Base-by-base conservation (phyloP, 305 asterid genomes). In the Ajuga reptans region DNA sequence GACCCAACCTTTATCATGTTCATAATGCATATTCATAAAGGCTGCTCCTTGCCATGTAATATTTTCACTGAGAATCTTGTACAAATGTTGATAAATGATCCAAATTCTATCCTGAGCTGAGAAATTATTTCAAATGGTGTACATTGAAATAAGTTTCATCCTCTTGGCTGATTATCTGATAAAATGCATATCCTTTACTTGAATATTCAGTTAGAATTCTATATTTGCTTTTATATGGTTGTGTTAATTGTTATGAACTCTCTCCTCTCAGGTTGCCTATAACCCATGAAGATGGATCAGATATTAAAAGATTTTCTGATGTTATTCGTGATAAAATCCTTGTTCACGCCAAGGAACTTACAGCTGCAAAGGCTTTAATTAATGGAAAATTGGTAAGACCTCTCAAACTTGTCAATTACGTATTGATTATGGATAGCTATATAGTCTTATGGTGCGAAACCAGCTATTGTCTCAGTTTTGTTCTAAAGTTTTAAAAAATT, bases 311-410 rank as follows among this genome's bases (percentile, higher is more conserved):
- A 64, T 81, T 92, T 66, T 80, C 83, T 65, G 97, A 84, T 76
- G 78, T 80, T 80, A 87, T 90, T 72, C 88, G 79, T 69, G 72
- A 72, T 71, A 86, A 88, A 69, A 86, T 90, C 64, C 82, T 80
- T 73, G 69, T 54, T 77, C 91, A 82, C 62, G 87, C 87, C 64
- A 84, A 90, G 86, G 92, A 87, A 80, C 96, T 92, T 73, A 68
- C 78, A 50, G 72, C 83, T 47, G 88, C 85, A 45, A 88, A 78
- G 80, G 91, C 91, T 69, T 81, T 88, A 83, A 78, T 92, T 52
- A 75, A 90, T 72, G 96, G 96, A 4, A 84, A 83, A 76, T 76
- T 87, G 96, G 96, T 93, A 83, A 60, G 71, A 51, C 68, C 76
- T 45, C 67, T 68, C 33, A 37, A 53, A 42, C 66, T 42, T 59